These are phyloP conservation scores for Sophora flavescens DNA, from an alignment of 306 rosid genomes.

Conservation along the genomic window DNA sequence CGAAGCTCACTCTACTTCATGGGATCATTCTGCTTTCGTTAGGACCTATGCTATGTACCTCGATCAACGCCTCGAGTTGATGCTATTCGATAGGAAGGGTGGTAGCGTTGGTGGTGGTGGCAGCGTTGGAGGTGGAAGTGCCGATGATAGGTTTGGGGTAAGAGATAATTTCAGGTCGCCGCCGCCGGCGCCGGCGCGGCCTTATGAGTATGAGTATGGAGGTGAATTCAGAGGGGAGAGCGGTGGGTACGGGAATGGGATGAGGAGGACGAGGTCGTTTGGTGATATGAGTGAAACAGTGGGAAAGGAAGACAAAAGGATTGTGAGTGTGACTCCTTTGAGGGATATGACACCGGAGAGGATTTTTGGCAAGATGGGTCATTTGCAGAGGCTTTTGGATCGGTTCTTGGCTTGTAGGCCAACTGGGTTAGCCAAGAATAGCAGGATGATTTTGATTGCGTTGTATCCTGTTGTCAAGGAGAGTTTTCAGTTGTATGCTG, in stretches of 20 bases:
- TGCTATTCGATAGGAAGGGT: constrained; percentile 66
- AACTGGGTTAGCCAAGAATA: constrained; percentile 88
- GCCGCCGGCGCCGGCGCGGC: constrained; percentile 62
- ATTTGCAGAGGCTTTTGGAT: constrained; percentile 89
- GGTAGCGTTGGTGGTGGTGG: constrained; percentile 31
- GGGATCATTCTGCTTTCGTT: constrained; percentile 96
- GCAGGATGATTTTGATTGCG: constrained; percentile 83
- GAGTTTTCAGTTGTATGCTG: constrained; percentile 91
- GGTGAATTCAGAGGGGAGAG: constrained; percentile 62
- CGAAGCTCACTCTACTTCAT: constrained; percentile 96
- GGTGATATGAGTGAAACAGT: constrained; percentile 78
- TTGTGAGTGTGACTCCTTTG: constrained; percentile 78
- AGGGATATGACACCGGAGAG: constrained; percentile 92
- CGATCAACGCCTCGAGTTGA: constrained; percentile 89
- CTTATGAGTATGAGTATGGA: constrained; percentile 71
- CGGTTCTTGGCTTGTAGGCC: constrained; percentile 92
- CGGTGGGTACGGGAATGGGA: constrained; percentile 58
- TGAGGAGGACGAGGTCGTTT: constrained; percentile 85
- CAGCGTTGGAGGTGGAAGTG: constrained; percentile 24
- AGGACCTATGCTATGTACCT: constrained; percentile 89
- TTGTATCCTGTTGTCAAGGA: constrained; percentile 87
- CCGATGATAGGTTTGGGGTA: constrained; percentile 61
- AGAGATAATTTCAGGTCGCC: constrained; percentile 86
- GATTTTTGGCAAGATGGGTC: constrained; percentile 86
- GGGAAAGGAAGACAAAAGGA: constrained; percentile 59